Conservation (phyloP, 306 rosid genomes). For the barrel medic (Medicago truncatula) region DNA sequence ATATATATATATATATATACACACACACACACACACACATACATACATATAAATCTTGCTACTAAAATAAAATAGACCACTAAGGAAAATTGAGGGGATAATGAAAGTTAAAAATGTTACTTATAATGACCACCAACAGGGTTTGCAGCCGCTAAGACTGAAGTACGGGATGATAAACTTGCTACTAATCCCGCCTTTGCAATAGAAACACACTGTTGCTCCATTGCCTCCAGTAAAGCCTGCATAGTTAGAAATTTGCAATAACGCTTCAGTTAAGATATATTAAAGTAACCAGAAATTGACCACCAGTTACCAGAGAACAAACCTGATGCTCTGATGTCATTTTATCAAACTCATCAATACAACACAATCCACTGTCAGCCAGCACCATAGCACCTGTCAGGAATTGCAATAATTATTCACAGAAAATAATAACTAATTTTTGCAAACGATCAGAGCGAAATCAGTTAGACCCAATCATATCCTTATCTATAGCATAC, state of each 20-base stretch:
- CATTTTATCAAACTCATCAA: slow-evolving; percentile 95
- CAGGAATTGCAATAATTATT: slow-evolving; percentile 41
- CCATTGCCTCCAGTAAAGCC: slow-evolving; percentile 97
- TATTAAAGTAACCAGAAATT: slow-evolving; percentile 36
- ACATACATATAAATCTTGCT: too few species aligned
- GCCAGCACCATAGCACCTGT: slow-evolving; percentile 97
- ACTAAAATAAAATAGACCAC: slow-evolving; percentile 16
- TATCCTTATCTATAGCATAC: slow-evolving; percentile 24
- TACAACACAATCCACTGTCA: slow-evolving; percentile 94
- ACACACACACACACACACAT: too few species aligned
- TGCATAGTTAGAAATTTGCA: slow-evolving; percentile 43
- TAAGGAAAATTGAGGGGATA: slow-evolving; percentile 30
- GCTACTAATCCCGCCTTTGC: slow-evolving; percentile 98
- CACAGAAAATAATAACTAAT: slow-evolving; percentile 26
- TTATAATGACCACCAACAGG: slow-evolving; percentile 97
- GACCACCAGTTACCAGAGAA: slow-evolving; percentile 37
- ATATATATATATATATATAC: not conserved
- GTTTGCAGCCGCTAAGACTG: slow-evolving; percentile 96
- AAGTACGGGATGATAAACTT: slow-evolving; percentile 93
- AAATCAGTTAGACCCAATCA: slow-evolving; percentile 29
- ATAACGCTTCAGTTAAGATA: slow-evolving; percentile 32
- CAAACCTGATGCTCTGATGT: slow-evolving; percentile 95
- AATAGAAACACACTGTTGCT: slow-evolving; percentile 96
- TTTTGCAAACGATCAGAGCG: slow-evolving; percentile 11
- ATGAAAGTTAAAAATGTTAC: slow-evolving; percentile 51